Evolutionary conservation across 2,329 filamentous ascomycete species (phyloP).

Genomic region (Claviceps monticola): DNA sequence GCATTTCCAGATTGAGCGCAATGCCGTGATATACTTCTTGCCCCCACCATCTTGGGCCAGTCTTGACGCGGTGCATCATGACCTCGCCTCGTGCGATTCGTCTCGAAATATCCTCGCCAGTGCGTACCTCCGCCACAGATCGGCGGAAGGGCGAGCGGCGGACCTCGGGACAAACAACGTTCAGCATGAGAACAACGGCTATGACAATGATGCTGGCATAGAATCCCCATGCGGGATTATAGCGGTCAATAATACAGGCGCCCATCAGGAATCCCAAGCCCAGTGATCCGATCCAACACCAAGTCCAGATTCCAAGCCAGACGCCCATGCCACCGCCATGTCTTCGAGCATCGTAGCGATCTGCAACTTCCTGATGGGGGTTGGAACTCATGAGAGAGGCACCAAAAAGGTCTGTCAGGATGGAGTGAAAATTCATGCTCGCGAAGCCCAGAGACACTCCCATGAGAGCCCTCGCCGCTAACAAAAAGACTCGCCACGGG

Average conservation of each 20-base stretch:
- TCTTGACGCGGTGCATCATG: constrained; percentile 60
- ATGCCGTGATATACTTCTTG: constrained; percentile 62
- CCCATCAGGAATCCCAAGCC: constrained; percentile 60
- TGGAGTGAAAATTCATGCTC: constrained; percentile 63
- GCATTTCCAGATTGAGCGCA: constrained; percentile 53
- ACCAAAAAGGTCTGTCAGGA: constrained; percentile 61
- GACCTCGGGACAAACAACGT: constrained; percentile 59
- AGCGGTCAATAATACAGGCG: constrained; percentile 49
- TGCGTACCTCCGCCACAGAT: constrained; percentile 51
- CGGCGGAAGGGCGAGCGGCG: constrained; percentile 54
- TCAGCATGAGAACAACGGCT: constrained; percentile 50
- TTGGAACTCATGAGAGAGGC: constrained; percentile 59
- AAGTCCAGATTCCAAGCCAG: constrained; percentile 70
- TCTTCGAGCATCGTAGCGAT: constrained; percentile 52
- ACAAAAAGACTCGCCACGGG: constrained; percentile 44
- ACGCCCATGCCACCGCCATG: constrained; percentile 67
- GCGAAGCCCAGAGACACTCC: constrained; percentile 59
- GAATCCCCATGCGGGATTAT: constrained; percentile 60
- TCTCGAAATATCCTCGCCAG: constrained; percentile 35
- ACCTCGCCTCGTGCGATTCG: constrained; percentile 58
- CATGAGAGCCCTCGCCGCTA: constrained; percentile 51
- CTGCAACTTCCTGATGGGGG: constrained; percentile 59
- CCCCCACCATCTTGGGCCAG: constrained; percentile 63
- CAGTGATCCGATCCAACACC: constrained; percentile 61
- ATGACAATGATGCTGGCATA: constrained; percentile 58